phyloP scores from a whole-genome alignment of 1,139 yeast genomes.

The Protomyces macrosporus region DNA sequence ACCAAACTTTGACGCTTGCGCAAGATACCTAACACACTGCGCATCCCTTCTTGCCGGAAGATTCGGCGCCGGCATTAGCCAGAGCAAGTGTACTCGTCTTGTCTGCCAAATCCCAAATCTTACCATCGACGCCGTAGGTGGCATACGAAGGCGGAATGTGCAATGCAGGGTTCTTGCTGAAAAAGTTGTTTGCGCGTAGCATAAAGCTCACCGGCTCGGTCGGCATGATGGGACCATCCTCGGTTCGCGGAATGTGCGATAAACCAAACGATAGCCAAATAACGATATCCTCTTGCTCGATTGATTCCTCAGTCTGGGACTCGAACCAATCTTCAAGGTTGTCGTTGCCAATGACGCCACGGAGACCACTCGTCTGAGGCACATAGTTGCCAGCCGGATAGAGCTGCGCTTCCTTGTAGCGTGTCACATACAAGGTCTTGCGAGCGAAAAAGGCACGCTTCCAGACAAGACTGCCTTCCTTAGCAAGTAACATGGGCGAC shows the following conservation, averaged over 20 bases:
- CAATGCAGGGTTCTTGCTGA: conserved; percentile 67
- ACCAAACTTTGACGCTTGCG: too few relatives aligned
- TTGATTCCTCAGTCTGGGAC: conserved; percentile 50
- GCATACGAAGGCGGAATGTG: conserved; percentile 54
- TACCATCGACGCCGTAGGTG: conserved; percentile 11
- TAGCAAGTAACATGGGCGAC: conserved; percentile 66
- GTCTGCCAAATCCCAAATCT: conserved; percentile 9
- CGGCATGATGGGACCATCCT: conserved; percentile 87
- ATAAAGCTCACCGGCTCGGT: conserved; percentile 70
- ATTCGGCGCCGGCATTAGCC: neutral
- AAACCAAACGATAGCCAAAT: conserved; percentile 78
- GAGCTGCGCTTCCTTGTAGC: conserved; percentile 56
- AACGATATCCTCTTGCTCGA: conserved; percentile 65
- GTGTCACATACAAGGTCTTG: conserved; percentile 61
- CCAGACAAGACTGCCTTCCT: conserved; percentile 66
- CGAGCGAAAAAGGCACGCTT: conserved; percentile 82
- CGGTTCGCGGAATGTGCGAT: conserved; percentile 83
- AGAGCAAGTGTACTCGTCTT: neutral
- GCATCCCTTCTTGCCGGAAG: neutral
- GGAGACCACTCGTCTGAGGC: conserved; percentile 64
- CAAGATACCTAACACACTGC: neutral
- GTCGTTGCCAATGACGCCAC: conserved; percentile 49
- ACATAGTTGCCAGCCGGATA: conserved; percentile 79
- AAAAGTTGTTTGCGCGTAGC: conserved; percentile 74
- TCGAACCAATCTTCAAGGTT: conserved; percentile 74